A percentile compares a stretch with the other conserved stretches of the same genome.
phyloP scores from a whole-genome alignment of 495 filamentous ascomycete species.

The Glutinoglossum americanum region DNA sequence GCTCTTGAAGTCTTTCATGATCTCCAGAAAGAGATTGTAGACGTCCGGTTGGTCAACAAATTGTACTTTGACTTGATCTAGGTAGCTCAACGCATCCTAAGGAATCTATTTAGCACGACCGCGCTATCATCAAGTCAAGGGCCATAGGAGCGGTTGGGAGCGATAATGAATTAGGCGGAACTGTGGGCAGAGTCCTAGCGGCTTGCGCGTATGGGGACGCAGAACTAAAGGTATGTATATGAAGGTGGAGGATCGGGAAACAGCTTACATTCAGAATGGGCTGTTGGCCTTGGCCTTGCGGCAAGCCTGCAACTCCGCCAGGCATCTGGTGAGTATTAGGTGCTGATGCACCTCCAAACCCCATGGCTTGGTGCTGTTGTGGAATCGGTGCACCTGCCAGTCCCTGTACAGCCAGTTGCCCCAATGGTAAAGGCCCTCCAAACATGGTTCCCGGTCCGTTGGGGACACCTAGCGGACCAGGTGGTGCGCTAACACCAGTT shows the following conservation, averaged over 20 bases:
- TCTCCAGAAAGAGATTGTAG: conserved; percentile 93
- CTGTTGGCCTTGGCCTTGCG: conserved; percentile 87
- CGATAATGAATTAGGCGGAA: neutral
- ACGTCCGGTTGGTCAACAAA: conserved; percentile 95
- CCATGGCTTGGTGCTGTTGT: conserved; percentile 28
- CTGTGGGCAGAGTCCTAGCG: neutral
- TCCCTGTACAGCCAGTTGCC: conserved; percentile 29
- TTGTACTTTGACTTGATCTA: conserved; percentile 97
- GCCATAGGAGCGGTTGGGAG: neutral
- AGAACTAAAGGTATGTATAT: neutral
- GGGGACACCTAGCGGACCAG: conserved; percentile 41
- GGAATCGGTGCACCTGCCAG: conserved; percentile 15
- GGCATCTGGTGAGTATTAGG: conserved; percentile 12
- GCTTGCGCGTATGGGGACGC: neutral
- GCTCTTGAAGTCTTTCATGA: conserved; percentile 99
- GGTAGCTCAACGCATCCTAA: conserved; percentile 87
- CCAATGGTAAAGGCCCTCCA: conserved; percentile 37
- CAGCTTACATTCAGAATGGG: conserved; percentile 73
- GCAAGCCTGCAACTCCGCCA: conserved; percentile 33
- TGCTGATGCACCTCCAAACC: conserved; percentile 16
- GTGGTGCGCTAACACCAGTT: conserved; percentile 25
- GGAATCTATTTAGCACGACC: conserved; percentile 10
- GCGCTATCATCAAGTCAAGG: neutral
- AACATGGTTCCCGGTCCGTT: conserved; percentile 43
- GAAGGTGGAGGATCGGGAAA: neutral